These are phyloP conservation scores for Nicotiana attenuata DNA, from an alignment of 257 asterid species.

Conservation along the genomic window DNA sequence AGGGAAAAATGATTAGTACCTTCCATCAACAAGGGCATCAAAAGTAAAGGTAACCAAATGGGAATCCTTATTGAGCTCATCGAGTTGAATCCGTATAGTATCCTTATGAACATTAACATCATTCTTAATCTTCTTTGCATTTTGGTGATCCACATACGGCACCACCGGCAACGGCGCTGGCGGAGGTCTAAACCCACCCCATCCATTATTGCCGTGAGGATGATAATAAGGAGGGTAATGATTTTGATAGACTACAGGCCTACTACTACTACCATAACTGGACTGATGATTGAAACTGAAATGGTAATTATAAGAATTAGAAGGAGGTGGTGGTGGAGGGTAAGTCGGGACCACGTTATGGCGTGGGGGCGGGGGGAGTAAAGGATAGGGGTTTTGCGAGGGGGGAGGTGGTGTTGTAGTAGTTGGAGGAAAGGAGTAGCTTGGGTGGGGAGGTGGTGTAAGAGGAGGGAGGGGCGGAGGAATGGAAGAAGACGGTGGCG, in stretches of 20 bases:
- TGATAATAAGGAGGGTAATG: conserved; percentile 38
- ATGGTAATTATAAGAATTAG: conserved; percentile 13
- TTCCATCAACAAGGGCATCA: conserved; percentile 89
- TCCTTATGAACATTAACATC: conserved; percentile 85
- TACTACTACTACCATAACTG: conserved; percentile 28
- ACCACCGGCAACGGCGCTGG: conserved; percentile 37
- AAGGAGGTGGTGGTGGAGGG: conserved; percentile 20
- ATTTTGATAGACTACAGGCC: conserved; percentile 38
- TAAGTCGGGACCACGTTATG: conserved; percentile 21
- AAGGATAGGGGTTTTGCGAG: conserved; percentile 26
- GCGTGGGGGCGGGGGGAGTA: conserved; percentile 26
- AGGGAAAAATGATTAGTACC: conserved; percentile 30
- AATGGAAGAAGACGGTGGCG: conserved; percentile 9
- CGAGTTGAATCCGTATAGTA: conserved; percentile 57
- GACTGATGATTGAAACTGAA: conserved; percentile 30
- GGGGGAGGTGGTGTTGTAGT: conserved; percentile 41
- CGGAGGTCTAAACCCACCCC: conserved; percentile 45
- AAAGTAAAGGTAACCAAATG: conserved; percentile 74
- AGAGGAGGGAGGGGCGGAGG: conserved; percentile 5
- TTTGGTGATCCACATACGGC: conserved; percentile 79
- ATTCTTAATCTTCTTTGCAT: conserved; percentile 75
- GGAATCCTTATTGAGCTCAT: conserved; percentile 44
- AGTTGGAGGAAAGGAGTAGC: conserved; percentile 43
- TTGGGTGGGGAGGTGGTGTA: conserved; percentile 24
- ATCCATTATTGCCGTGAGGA: conserved; percentile 30